Conservation (phyloP, 495 filamentous ascomycete species). For the Amniculicola lignicola region DNA sequence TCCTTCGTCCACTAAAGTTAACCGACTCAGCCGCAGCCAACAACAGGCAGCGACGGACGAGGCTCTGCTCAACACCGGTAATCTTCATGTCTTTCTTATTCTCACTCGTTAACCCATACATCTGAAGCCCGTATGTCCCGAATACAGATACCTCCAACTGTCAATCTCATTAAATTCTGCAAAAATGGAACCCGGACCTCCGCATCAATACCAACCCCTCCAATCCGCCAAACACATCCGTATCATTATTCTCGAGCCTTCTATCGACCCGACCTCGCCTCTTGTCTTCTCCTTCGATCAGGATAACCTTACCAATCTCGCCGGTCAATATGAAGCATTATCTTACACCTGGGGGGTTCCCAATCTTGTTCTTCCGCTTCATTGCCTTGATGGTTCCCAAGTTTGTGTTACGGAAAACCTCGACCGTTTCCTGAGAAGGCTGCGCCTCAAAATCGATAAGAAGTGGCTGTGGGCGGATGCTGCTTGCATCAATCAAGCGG, state of each 20-base stretch:
- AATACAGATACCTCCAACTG: no score
- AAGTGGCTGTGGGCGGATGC: constrained; percentile 10
- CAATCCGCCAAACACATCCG: no score
- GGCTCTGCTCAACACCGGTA: no score
- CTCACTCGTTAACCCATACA: no score
- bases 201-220: no score
- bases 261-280: neutral
- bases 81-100: no score
- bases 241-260: constrained; percentile 3
- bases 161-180: no score
- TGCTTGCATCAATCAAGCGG: constrained; percentile 30
- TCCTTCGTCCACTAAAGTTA: no score
- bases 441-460: neutral
- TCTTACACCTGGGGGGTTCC: constrained; percentile 20
- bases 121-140: no score
- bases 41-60: no score
- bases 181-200: no score
- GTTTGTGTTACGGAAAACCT: constrained; percentile 4
- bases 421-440: neutral
- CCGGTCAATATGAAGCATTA: constrained; percentile 11
- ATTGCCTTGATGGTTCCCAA: neutral
- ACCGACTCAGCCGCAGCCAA: no score
- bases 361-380: neutral
- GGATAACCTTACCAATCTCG: neutral
- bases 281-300: constrained; percentile 5